These are phyloP conservation scores for Colletotrichum viniferum DNA, from an alignment of 2,329 filamentous ascomycete species.

Conservation along the genomic window DNA sequence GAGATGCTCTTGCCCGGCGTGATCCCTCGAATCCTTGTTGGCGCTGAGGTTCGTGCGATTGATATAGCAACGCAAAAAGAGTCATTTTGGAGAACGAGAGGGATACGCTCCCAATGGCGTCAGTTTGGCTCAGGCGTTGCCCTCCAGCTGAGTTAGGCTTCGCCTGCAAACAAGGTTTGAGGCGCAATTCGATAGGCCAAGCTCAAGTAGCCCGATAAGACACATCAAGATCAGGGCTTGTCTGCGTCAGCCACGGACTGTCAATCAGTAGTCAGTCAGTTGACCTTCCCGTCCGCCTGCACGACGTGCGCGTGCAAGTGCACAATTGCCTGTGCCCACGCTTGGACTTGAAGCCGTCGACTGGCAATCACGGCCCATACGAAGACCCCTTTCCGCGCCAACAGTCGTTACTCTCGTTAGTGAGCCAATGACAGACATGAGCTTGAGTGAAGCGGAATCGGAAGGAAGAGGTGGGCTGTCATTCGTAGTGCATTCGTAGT, in stretches of 20 bases:
- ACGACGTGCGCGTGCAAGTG: background rate
- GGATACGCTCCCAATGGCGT: background rate
- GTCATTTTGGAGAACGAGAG: slow-evolving; percentile 1
- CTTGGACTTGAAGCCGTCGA: slow-evolving; percentile 8
- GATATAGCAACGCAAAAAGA: slow-evolving; percentile 19
- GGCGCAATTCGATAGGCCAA: slow-evolving; percentile 1
- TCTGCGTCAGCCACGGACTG: background rate
- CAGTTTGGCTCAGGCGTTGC: background rate
- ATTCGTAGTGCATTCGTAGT: background rate
- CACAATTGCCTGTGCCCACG: slow-evolving; percentile 8
- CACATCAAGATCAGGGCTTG: background rate
- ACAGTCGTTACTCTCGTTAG: background rate
- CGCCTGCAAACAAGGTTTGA: background rate
- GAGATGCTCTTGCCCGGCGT: background rate
- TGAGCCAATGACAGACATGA: slow-evolving; percentile 8
- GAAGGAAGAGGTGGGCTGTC: slow-evolving; percentile 8
- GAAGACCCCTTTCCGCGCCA: background rate
- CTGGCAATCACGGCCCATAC: background rate
- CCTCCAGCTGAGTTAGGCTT: background rate
- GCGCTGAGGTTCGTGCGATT: slow-evolving; percentile 18
- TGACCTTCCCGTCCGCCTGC: background rate
- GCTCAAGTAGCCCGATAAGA: background rate
- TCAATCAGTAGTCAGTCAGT: slow-evolving; percentile 1
- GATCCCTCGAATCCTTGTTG: slow-evolving; percentile 1
- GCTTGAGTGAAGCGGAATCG: background rate